Evolutionary conservation across 108 stramenopile species (phyloP), one percentile per base, ranked within the genome.

Genomic region (Parmales sp.): DNA sequence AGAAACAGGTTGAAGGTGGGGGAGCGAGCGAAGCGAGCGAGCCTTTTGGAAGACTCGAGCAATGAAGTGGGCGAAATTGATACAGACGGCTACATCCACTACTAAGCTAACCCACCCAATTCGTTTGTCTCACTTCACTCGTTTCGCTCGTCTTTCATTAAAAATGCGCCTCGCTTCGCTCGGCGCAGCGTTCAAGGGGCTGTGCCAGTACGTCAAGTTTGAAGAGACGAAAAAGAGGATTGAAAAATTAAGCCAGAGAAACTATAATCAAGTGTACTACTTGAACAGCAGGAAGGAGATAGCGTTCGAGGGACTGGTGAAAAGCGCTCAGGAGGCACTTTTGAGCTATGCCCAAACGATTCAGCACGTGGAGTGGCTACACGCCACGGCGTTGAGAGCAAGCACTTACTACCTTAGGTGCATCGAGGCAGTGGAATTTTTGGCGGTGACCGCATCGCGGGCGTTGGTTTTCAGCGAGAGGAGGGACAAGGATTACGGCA

Each of bases 191-290:
- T 34, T 34, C 54, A 28, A 20, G 28, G 54, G 54, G n/a, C 20
- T 60, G 28, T 13, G 16, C 8, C 26, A 13, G 3, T 34, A 34
- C 31, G 54, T 60, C 54, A 11, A 34, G n/a, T 13, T 34, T 4
- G 54, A 60, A 28, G 26, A 34, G 16, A 34, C 36, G 2, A 5
- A 23, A 7, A 23, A 20, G 31, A 11, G 29, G 31, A 60, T 60
- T 28, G 31, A 11, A 7, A 60, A 20, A 28, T 20, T 13, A 28
- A 16, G 36, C 29, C 54, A 60, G 28, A 60, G 54, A 34, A 60
- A 60, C 54, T 60, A 60, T 34, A 60, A 60, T 34, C 29, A 60
- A 29, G 36, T 60, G 5, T 60, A 60, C 26, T 60, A 60, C 26
- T 29, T 60, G 54, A 34, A 34, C 4, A 34, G 9, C 54, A 60